Evolutionary conservation across 228 moss, liverwort and hornwort species (phyloP).

Genomic region (Sphagnum magellanicum): DNA sequence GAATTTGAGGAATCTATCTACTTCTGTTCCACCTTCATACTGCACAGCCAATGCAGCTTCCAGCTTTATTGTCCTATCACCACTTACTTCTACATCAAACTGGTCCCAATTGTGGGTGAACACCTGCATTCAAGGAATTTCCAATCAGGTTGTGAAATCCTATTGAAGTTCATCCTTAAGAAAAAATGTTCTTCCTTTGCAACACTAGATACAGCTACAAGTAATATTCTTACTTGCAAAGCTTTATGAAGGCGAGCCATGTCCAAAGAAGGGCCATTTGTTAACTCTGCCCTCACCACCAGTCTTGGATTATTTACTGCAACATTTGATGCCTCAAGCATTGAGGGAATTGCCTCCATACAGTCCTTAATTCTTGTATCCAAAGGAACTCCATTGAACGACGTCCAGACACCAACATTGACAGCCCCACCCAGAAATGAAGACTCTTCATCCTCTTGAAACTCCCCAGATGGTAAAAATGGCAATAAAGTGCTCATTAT

Average conservation of each 20-base stretch:
- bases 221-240: constrained; percentile 26
- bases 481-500: constrained; percentile 40
- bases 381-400: constrained; percentile 47
- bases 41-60: constrained; percentile 22
- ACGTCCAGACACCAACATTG: constrained; percentile 41
- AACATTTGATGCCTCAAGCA: constrained; percentile 15
- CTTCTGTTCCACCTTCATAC: constrained; percentile 31
- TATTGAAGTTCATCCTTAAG: too few relatives aligned
- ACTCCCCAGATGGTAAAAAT: constrained; percentile 8
- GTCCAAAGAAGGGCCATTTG: constrained; percentile 29
- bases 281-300: constrained; percentile 23
- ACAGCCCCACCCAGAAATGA: constrained; percentile 6
- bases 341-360: constrained; percentile 36
- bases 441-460: constrained; percentile 5
- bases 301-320: constrained; percentile 4
- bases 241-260: constrained; percentile 42
- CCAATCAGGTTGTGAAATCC: too few relatives aligned
- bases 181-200: background rate
- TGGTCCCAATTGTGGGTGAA: constrained; percentile 24
- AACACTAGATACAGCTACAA: background rate
- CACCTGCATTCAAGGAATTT: constrained; percentile 12
- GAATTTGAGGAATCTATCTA: constrained; percentile 33
- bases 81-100: constrained; percentile 18
- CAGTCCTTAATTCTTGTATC: constrained; percentile 32
- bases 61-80: constrained; percentile 19